Evolutionary conservation across 2,329 filamentous ascomycete species (phyloP), one percentile per base, ranked within the genome.

Genomic region (Epichloe coenophiala): DNA sequence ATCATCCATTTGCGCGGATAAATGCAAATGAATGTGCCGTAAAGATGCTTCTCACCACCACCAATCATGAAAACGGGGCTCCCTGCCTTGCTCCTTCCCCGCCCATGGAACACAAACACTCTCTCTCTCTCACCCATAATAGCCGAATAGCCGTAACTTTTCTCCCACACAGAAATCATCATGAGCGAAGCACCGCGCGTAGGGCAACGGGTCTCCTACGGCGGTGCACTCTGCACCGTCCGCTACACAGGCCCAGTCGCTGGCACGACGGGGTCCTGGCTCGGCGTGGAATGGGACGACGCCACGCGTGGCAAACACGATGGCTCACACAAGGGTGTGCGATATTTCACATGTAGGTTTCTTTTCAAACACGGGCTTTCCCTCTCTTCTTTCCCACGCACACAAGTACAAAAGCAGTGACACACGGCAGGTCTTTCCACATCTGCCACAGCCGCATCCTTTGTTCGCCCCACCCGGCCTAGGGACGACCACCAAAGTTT

Each of bases 211-310:
- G 73, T 91, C 40, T 95, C 88, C 3, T 94, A 86, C 60, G 81
- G 85, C 57, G 81, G 80, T 33, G 80, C 81, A 21, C 69, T 86
- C 41, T 95, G 90, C 68, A 97, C 91, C 1, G 77, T 97, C 52
- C 83, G 88, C 54, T 97, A 90, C 63, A 69, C 86, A 54, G 93
- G 93, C 43, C 66, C 76, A 36, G 84, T 97, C 7, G 74, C 79
- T 47, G 86, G 85, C 57, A 90, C 88, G 8, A 74, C 78, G 42
- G 87, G 88, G 46, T 73, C 77, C 55, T 97, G 91, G 90, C 76
- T 97, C 36, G 93, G 93, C 45, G 88, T 97, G 45, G 93, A 98
- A 75, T 98, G 93, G 93, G 91, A 97, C 68, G 87, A 96, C 65
- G 72, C 82, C 51, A 76, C 74, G 38, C 78, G 90, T 60, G 93